Percentiles rank a stretch among this genome's conserved stretches.
Conservation (phyloP, 2,329 filamentous ascomycete genomes). For the Hirsutella thompsonii region DNA sequence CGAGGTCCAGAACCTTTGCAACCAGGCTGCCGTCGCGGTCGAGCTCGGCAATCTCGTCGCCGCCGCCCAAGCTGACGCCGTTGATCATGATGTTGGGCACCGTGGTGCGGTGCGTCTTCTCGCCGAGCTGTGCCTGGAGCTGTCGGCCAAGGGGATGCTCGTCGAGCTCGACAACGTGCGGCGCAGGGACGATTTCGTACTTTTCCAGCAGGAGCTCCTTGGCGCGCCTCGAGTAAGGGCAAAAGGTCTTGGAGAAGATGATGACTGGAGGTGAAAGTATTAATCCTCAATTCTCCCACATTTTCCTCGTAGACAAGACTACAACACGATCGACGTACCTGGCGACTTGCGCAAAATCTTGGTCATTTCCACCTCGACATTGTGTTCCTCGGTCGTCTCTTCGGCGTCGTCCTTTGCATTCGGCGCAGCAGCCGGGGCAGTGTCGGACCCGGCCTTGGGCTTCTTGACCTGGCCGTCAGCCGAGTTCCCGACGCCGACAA, state of each 20-base stretch:
- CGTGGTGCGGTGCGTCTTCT: constrained; percentile 67
- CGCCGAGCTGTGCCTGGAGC: constrained; percentile 58
- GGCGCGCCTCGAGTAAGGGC: constrained; percentile 71
- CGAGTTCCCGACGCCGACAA: constrained; percentile 47
- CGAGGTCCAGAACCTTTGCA: constrained; percentile 60
- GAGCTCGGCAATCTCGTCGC: constrained; percentile 70
- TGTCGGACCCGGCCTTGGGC: constrained; percentile 11
- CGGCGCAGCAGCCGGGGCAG: constrained; percentile 10
- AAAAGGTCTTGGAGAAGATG: constrained; percentile 93
- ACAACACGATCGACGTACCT: constrained; percentile 37
- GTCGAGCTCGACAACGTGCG: constrained; percentile 86
- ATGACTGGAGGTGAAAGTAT: constrained; percentile 47
- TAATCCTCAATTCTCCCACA: too few relatives aligned
- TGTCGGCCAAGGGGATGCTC: constrained; percentile 58
- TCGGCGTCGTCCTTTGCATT: constrained; percentile 22
- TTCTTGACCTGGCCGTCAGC: constrained; percentile 34
- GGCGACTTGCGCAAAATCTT: constrained; percentile 73
- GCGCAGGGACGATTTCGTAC: constrained; percentile 71
- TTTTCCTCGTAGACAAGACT: too few relatives aligned
- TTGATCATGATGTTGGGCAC: constrained; percentile 89
- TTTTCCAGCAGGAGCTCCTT: constrained; percentile 75
- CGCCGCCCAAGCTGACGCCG: constrained; percentile 78
- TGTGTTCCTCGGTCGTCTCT: constrained; percentile 45
- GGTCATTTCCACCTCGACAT: constrained; percentile 61
- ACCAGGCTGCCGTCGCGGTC: constrained; percentile 54